Evolutionary conservation across 192 early-diverging fungal species (phyloP).

Genomic region (Coemansia guatemalensis): DNA sequence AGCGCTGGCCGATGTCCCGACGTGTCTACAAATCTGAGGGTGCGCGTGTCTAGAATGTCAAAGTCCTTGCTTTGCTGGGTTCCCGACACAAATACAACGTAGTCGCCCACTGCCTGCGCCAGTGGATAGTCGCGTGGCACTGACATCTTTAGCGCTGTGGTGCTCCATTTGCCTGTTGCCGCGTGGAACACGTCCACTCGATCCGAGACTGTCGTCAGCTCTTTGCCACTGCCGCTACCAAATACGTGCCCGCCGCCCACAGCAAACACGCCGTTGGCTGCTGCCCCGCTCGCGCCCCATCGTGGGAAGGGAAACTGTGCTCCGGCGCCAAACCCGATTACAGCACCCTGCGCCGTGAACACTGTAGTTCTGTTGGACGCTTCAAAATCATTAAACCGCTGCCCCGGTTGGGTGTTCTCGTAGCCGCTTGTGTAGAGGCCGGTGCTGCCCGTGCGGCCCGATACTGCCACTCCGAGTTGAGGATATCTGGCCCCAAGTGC

Average conservation of each 20-base stretch:
- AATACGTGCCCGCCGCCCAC: conserved; percentile 49
- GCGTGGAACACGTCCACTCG: conserved; percentile 45
- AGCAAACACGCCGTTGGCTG: conserved; percentile 48
- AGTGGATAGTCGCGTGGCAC: conserved; percentile 47
- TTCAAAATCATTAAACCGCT: conserved; percentile 54
- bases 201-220: conserved; percentile 28
- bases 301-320: conserved; percentile 41
- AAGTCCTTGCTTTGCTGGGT: conserved; percentile 44
- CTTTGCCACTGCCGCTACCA: conserved; percentile 13
- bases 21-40: conserved; percentile 21
- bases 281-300: conserved; percentile 47
- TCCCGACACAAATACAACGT: conserved; percentile 42
- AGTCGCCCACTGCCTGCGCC: conserved; percentile 42
- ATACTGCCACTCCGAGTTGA: conserved; percentile 39
- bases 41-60: conserved; percentile 41
- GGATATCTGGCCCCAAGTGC: conserved; percentile 23
- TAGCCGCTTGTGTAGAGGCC: conserved; percentile 43
- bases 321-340: conserved; percentile 9
- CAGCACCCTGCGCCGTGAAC: conserved; percentile 8
- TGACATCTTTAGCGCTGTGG: conserved; percentile 27
- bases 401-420: conserved; percentile 48
- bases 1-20: conserved; percentile 30
- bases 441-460: conserved; percentile 18
- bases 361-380: conserved; percentile 39
- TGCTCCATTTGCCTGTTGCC: conserved; percentile 33